Percentiles rank a stretch among this genome's conserved stretches.
phyloP scores from a whole-genome alignment of 1,139 yeast genomes.

The Debaryomycetaceae sp. region DNA sequence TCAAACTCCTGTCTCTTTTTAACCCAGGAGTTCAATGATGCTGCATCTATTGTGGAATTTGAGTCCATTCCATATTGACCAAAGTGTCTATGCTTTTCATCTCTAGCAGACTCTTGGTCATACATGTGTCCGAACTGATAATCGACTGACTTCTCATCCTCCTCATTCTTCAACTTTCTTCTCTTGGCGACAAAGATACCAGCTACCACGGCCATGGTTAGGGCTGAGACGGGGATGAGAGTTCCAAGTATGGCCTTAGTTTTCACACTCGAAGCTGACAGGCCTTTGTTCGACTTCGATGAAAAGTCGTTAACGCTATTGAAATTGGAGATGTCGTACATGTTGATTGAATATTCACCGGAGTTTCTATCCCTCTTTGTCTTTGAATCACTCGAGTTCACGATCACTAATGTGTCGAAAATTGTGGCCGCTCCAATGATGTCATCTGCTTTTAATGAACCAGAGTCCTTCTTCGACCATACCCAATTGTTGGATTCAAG shows the following conservation, averaged over 20 bases:
- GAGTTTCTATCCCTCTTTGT: constrained; percentile 8
- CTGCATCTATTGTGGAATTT: constrained; percentile 32
- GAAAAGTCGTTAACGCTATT: constrained; percentile 17
- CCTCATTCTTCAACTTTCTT: constrained; percentile 15
- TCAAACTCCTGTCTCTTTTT: constrained; percentile 50
- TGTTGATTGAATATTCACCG: constrained; percentile 17
- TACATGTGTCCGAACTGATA: constrained; percentile 32
- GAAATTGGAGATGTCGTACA: constrained; percentile 24
- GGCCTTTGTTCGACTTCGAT: background rate
- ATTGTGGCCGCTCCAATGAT: constrained; percentile 43
- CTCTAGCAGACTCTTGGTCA: constrained; percentile 11
- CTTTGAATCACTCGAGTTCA: constrained; percentile 20
- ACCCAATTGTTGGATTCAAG: constrained; percentile 29
- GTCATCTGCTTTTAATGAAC: constrained; percentile 14
- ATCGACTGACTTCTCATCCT: constrained; percentile 28
- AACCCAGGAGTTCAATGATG: constrained; percentile 50
- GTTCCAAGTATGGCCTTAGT: constrained; percentile 36
- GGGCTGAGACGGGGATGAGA: constrained; percentile 28
- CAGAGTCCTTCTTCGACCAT: constrained; percentile 21
- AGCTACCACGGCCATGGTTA: constrained; percentile 15
- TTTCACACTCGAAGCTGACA: constrained; percentile 3
- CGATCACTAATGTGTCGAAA: constrained; percentile 38
- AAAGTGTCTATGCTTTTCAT: background rate
- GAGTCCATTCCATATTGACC: constrained; percentile 32
- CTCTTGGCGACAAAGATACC: constrained; percentile 18